A percentile compares a stretch with the other conserved stretches of the same genome.
phyloP scores from a whole-genome alignment of 2,329 filamentous ascomycete species.

The Pseudogymnoascus sp. region DNA sequence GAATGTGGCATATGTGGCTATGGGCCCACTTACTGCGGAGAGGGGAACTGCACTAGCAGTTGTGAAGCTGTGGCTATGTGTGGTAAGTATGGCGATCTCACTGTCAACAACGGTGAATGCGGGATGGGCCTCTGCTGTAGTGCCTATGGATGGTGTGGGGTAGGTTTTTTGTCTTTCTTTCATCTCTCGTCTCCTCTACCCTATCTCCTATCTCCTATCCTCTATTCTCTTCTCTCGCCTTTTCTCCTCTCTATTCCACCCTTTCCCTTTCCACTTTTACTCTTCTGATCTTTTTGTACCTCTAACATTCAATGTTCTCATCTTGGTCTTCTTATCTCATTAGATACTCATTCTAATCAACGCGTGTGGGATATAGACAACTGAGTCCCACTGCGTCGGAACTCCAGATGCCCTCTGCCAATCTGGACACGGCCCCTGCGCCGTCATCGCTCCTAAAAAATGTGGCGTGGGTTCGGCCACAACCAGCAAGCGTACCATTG shows the following conservation, averaged over 20 bases:
- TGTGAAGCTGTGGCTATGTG: constrained; percentile 28
- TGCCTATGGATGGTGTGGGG: constrained; percentile 18
- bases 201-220: background rate
- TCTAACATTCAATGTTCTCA: background rate
- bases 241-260: background rate
- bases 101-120: constrained; percentile 18
- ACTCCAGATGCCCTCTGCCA: background rate
- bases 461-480: constrained; percentile 17
- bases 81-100: constrained; percentile 18
- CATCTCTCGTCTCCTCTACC: background rate
- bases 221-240: background rate
- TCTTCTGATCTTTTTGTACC: background rate
- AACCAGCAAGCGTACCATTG: constrained; percentile 14
- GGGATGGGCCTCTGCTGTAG: constrained; percentile 26
- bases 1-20: constrained; percentile 14
- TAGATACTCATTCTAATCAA: background rate
- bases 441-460: background rate
- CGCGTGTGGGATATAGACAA: background rate
- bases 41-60: constrained; percentile 20
- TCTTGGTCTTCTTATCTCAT: background rate
- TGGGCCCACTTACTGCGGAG: constrained; percentile 15
- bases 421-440: background rate
- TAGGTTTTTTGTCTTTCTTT: constrained; percentile 1
- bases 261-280: background rate
- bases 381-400: background rate